Percentiles rank a stretch among this genome's conserved stretches.
Evolutionary conservation across 2,329 filamentous ascomycete species (phyloP).

Genomic region (Colletotrichum siamense): DNA sequence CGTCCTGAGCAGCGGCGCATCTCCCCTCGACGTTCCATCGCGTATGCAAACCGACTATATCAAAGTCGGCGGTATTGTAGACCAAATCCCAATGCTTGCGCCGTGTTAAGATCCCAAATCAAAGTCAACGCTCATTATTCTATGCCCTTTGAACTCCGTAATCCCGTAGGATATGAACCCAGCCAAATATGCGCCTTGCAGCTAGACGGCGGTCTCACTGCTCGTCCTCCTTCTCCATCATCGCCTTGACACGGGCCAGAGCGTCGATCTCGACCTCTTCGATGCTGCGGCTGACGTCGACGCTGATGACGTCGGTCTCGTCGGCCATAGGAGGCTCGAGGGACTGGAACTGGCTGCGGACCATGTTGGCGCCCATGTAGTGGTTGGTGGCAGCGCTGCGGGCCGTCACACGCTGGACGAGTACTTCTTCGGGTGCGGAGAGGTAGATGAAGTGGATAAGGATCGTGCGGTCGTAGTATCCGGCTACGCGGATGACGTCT

Average conservation of each 20-base stretch:
- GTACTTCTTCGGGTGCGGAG: conserved; percentile 74
- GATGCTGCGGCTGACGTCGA: conserved; percentile 68
- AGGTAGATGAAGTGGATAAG: conserved; percentile 93
- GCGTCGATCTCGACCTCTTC: conserved; percentile 67
- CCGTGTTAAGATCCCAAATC: conserved; percentile 2
- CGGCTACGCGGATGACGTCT: conserved; percentile 84
- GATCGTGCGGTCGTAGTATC: conserved; percentile 76
- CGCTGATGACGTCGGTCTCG: conserved; percentile 73
- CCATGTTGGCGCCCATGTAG: conserved; percentile 97
- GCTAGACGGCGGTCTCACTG: background rate
- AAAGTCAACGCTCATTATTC: conserved; percentile 17
- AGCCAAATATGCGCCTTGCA: background rate
- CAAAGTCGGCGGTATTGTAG: conserved; percentile 6
- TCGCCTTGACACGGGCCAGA: conserved; percentile 60
- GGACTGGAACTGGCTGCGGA: conserved; percentile 86
- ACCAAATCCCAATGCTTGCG: conserved; percentile 15
- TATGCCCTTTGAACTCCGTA: conserved; percentile 17
- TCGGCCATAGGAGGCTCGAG: conserved; percentile 81
- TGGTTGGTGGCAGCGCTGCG: conserved; percentile 70
- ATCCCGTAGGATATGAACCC: conserved; percentile 16
- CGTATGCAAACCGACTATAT: background rate
- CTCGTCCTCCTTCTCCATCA: conserved; percentile 44
- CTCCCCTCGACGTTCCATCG: background rate
- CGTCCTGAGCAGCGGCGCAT: background rate
- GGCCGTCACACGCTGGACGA: conserved; percentile 76